Conservation (phyloP, 2,329 filamentous ascomycete genomes). For the Phoma herbarum region DNA sequence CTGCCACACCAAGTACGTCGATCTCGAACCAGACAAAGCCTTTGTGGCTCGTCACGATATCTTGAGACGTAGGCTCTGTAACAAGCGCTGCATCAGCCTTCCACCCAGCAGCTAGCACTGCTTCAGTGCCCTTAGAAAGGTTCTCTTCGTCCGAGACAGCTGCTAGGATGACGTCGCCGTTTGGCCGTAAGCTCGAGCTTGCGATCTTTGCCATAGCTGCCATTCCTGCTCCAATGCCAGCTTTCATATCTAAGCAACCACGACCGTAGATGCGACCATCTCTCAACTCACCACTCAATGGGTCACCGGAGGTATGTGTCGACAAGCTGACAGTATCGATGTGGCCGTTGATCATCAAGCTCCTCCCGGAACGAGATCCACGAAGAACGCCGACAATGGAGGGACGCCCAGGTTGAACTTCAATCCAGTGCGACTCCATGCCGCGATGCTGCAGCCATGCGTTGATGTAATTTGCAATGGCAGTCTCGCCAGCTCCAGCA, state of each 20-base stretch:
- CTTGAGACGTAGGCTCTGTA: neutral
- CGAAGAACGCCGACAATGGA: constrained; percentile 61
- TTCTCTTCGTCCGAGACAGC: neutral
- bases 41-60: neutral
- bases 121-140: neutral
- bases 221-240: neutral
- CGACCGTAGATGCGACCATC: neutral
- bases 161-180: neutral
- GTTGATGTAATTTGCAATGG: constrained; percentile 48
- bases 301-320: constrained; percentile 53
- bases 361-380: constrained; percentile 59
- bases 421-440: constrained; percentile 61
- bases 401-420: constrained; percentile 57
- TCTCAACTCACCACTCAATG: neutral
- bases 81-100: neutral
- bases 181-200: neutral
- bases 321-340: constrained; percentile 61
- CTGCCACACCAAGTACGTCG: neutral
- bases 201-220: neutral
- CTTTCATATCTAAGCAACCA: neutral
- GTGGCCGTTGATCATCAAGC: constrained; percentile 63
- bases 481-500: constrained; percentile 6
- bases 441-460: constrained; percentile 63
- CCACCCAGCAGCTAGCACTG: neutral
- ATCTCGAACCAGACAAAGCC: neutral